phyloP scores from a whole-genome alignment of 1,139 yeast species.

The Magnusiomyces ingens region DNA sequence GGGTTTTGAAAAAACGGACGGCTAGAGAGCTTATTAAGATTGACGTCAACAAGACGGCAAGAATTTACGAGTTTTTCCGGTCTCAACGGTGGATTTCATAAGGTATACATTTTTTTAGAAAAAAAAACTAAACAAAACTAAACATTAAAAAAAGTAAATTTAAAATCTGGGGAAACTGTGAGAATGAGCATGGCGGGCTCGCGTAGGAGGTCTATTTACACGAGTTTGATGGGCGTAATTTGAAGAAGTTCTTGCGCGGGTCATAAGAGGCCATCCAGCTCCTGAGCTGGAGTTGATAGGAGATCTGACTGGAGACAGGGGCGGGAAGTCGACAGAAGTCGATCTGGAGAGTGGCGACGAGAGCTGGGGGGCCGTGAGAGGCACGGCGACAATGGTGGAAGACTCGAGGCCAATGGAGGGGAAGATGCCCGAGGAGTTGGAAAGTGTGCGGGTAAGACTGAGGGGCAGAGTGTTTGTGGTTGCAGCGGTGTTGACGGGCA shows the following conservation, averaged over 20 bases:
- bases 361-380: neutral
- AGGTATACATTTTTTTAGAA: neutral
- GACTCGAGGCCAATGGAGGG: neutral
- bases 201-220: neutral
- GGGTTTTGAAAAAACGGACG: constrained; percentile 70
- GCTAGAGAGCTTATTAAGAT: constrained; percentile 78
- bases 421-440: neutral
- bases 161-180: neutral
- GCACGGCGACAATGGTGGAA: neutral
- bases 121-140: too few species aligned
- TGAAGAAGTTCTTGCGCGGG: neutral
- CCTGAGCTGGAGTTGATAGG: too few species aligned
- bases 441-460: too few species aligned
- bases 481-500: constrained; percentile 21
- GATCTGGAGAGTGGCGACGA: neutral
- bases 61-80: constrained; percentile 86
- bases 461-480: too few species aligned
- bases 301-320: too few species aligned
- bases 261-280: neutral
- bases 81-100: constrained; percentile 72
- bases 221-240: neutral
- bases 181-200: neutral
- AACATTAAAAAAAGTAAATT: too few species aligned
- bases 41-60: constrained; percentile 79
- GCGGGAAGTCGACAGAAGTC: too few species aligned